Base-by-base conservation (phyloP, 495 filamentous ascomycete genomes). In the Ramalina intermedia region DNA sequence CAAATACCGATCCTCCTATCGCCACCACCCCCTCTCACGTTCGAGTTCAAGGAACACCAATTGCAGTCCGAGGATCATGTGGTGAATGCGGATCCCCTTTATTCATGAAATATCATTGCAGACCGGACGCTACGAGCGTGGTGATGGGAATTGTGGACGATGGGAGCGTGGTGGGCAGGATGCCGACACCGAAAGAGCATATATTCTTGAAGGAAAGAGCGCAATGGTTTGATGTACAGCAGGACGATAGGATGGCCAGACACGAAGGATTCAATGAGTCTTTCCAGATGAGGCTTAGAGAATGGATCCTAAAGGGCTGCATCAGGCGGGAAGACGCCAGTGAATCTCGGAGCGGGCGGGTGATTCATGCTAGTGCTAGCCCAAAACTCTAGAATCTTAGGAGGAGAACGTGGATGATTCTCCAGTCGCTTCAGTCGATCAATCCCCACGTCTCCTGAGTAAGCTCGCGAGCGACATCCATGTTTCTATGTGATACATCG, bases 61-160 rank as follows among this genome's bases (percentile, higher is more conserved):
- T 47, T 17, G 61, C 63, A 12, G 45, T 43, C 4, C 60, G 61
- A 6, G 59, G 49, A 11, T 66, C 59, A 40, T 66, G 63, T 47
- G 56, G 58, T 1, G 49, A 49, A 0, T 64, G 63, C 36, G 61
- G 60, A 9, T 63, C 61, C 35, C 58, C 52, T 11, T 41, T 66
- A 11, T 61, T 45, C 16, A 66, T 66, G 61, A 38, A 16, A 6
- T 49, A 60, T 6, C 41, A 61, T 43, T 44, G 47, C 11, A 16
- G 47, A 7, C 50, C 51, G 5, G 37, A 52, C 6, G 17, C 5
- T 0, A 55, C 52, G 11, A 50, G 27, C 1, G 48, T 66, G 9
- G 60, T 57, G n/a, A 62, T 59, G 21, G 61, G 63, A 4, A 63
- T 58, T 16, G 35, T 66, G 20, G 58, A 64, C 46, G 55, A 55